These are phyloP conservation scores for Aspergillus terreus DNA, from an alignment of 2,329 filamentous ascomycete species.

Conservation along the genomic window DNA sequence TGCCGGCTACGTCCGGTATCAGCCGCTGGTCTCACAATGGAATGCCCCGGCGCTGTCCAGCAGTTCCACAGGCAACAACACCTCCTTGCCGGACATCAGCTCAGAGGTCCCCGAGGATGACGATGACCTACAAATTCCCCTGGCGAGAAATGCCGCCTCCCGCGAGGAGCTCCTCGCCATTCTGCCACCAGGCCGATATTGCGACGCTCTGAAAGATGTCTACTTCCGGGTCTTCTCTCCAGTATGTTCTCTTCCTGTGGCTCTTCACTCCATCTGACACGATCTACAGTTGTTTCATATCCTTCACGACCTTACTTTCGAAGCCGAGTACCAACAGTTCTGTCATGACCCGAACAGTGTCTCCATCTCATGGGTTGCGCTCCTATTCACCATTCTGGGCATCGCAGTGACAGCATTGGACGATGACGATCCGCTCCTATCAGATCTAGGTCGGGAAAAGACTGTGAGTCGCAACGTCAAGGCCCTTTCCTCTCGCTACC, in stretches of 20 bases:
- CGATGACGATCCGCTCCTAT: slow-evolving; percentile 33
- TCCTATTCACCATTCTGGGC: slow-evolving; percentile 37
- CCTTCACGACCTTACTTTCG: slow-evolving; percentile 40
- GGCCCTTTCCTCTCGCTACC: slow-evolving; percentile 34
- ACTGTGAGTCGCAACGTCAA: slow-evolving; percentile 36
- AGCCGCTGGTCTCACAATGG: slow-evolving; percentile 31
- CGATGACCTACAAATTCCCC: slow-evolving; percentile 32
- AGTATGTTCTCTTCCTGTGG: slow-evolving; percentile 19
- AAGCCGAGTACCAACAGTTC: slow-evolving; percentile 37
- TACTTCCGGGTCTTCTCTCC: slow-evolving; percentile 39
- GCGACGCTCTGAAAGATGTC: slow-evolving; percentile 33
- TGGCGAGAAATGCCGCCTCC: slow-evolving; percentile 24
- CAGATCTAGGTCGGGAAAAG: slow-evolving; percentile 35
- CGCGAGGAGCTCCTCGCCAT: slow-evolving; percentile 28
- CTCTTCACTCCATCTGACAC: background rate
- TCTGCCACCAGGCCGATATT: slow-evolving; percentile 34
- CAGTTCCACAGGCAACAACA: background rate
- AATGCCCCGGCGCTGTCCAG: slow-evolving; percentile 13
- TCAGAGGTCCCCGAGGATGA: slow-evolving; percentile 26
- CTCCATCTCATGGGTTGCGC: slow-evolving; percentile 36
- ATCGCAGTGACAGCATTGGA: slow-evolving; percentile 37
- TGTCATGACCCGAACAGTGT: slow-evolving; percentile 32
- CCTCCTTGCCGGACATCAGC: slow-evolving; percentile 24
- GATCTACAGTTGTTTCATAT: slow-evolving; percentile 35
- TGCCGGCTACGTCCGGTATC: slow-evolving; percentile 35